phyloP scores from a whole-genome alignment of 2,329 filamentous ascomycete genomes.

The Paecilomyces sp. region DNA sequence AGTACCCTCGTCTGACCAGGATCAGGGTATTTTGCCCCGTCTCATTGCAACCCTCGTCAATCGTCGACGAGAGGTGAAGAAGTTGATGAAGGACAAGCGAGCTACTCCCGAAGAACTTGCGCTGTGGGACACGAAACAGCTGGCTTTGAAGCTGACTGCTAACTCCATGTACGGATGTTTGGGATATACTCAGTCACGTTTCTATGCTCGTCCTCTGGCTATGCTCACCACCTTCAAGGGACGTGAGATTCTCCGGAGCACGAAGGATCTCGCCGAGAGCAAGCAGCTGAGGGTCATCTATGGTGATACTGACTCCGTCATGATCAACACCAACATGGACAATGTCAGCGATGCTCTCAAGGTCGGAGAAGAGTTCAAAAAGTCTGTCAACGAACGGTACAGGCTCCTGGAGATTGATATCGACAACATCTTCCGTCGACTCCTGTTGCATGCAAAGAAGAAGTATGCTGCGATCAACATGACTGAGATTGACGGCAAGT shows the following conservation, averaged over 20 bases:
- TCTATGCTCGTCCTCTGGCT: slow-evolving; percentile 90
- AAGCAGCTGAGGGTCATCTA: slow-evolving; percentile 93
- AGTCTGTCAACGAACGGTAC: slow-evolving; percentile 88
- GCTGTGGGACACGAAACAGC: slow-evolving; percentile 96
- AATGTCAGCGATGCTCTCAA: slow-evolving; percentile 84
- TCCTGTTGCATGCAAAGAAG: slow-evolving; percentile 95
- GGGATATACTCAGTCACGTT: slow-evolving; percentile 92
- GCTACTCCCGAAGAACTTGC: slow-evolving; percentile 81
- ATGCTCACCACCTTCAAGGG: slow-evolving; percentile 97
- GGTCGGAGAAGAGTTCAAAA: slow-evolving; percentile 92
- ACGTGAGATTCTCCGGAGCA: slow-evolving; percentile 91
- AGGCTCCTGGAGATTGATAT: slow-evolving; percentile 93
- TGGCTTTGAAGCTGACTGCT: slow-evolving; percentile 92
- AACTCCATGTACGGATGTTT: slow-evolving; percentile 99
- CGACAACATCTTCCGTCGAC: slow-evolving; percentile 90
- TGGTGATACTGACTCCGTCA: slow-evolving; percentile 97
- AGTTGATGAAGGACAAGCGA: slow-evolving; percentile 88
- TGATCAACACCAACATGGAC: slow-evolving; percentile 99
- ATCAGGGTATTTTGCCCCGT: slow-evolving; percentile 77
- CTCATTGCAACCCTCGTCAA: slow-evolving; percentile 89
- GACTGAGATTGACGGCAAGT: slow-evolving; percentile 81
- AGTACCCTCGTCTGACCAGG: slow-evolving; percentile 64
- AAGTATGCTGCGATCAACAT: slow-evolving; percentile 98
- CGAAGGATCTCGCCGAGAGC: slow-evolving; percentile 89
- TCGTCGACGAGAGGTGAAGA: slow-evolving; percentile 86